Evolutionary conservation across 1,284 basidiomycete genomes (phyloP).

Genomic region (Ganoderma sinense): DNA sequence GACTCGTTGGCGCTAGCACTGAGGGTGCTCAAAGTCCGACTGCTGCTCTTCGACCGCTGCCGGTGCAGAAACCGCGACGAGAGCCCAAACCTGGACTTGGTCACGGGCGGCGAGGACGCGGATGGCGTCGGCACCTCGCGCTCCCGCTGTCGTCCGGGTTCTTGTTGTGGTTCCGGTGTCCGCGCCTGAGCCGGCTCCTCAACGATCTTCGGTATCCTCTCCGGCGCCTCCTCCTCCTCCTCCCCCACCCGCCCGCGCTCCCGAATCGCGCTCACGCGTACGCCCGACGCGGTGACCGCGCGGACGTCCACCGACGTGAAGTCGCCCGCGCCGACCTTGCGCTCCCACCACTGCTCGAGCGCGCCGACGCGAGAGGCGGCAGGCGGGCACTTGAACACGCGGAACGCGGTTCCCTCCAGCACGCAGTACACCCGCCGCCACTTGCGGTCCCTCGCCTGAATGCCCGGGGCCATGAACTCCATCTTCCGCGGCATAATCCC

Average conservation of each 20-base stretch:
- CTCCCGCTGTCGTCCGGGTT: neutral
- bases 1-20: conserved; percentile 4
- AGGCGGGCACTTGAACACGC: conserved; percentile 78
- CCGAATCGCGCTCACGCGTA: conserved; percentile 34
- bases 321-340: conserved; percentile 73
- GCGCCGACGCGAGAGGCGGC: conserved; percentile 55
- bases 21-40: conserved; percentile 12
- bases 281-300: conserved; percentile 31
- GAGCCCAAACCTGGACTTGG: conserved; percentile 35
- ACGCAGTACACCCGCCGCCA: conserved; percentile 93
- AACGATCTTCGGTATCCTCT: conserved; percentile 32
- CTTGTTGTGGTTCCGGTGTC: neutral
- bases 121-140: conserved; percentile 5
- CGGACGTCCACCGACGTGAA: conserved; percentile 39
- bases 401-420: conserved; percentile 90
- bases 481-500: conserved; percentile 92
- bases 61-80: conserved; percentile 38
- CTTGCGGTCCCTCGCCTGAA: conserved; percentile 89
- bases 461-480: conserved; percentile 89
- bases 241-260: conserved; percentile 24
- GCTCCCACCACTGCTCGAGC: conserved; percentile 80
- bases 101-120: conserved; percentile 20
- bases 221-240: conserved; percentile 3
- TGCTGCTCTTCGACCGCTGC: conserved; percentile 28
- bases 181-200: conserved; percentile 23